Conservation (phyloP, 73 alveolate species). For the Paramecium tetraurelia region DNA sequence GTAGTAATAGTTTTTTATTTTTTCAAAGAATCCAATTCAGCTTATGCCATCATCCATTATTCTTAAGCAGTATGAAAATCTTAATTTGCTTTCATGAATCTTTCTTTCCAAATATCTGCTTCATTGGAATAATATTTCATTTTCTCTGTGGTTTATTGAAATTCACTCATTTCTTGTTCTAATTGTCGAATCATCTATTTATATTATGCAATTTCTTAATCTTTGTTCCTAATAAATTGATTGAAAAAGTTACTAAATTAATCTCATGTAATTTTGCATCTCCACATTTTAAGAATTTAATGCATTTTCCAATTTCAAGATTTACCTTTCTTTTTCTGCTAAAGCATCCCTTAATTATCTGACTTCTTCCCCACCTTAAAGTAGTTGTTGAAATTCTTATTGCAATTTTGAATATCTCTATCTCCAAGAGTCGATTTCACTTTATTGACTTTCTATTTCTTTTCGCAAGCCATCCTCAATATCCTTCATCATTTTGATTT, state of each 20-base stretch:
- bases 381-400: neutral
- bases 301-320: conserved; percentile 2
- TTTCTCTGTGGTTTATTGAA: neutral
- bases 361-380: conserved; percentile 25
- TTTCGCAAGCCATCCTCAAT: neutral
- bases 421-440: conserved; percentile 45
- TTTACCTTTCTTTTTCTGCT: conserved; percentile 29
- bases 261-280: conserved; percentile 2
- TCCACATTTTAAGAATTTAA: neutral
- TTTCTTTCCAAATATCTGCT: conserved; percentile 37
- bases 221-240: neutral
- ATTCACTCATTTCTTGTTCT: neutral
- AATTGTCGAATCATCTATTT: neutral
- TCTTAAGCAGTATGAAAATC: neutral
- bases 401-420: neutral
- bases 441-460: neutral
- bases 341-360: conserved; percentile 14
- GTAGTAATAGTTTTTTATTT: neutral
- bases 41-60: conserved; percentile 18
- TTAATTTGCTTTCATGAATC: conserved; percentile 30
- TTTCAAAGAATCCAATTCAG: conserved; percentile 30
- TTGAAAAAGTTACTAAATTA: neutral
- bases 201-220: neutral
- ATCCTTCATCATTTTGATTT: neutral
- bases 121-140: neutral